phyloP scores from a whole-genome alignment of 1,139 yeast genomes.

The Diutina neorugosa region DNA sequence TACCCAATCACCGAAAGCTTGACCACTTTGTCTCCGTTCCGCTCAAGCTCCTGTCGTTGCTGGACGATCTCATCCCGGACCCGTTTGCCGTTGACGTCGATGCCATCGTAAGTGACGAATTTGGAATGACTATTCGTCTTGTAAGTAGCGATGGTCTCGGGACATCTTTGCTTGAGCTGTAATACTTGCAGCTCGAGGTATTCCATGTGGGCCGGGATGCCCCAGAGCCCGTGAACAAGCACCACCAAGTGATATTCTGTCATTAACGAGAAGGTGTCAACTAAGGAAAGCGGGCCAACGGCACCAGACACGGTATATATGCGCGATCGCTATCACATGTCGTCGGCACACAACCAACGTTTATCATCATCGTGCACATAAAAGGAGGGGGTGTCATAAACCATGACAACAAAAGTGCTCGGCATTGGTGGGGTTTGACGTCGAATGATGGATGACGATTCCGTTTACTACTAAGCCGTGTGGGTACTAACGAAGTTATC shows the following conservation, averaged over 20 bases:
- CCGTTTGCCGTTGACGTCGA: slow-evolving; percentile 72
- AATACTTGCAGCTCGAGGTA: slow-evolving; percentile 35
- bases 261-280: background rate
- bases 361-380: background rate
- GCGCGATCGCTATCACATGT: background rate
- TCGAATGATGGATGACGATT: no score
- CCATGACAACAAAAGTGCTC: no score
- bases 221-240: slow-evolving; percentile 43
- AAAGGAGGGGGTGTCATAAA: background rate
- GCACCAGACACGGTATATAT: background rate
- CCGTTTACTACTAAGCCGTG: no score
- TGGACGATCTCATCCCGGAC: slow-evolving; percentile 54
- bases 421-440: no score
- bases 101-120: slow-evolving; percentile 73
- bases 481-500: no score
- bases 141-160: slow-evolving; percentile 34
- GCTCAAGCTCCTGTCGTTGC: slow-evolving; percentile 26
- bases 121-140: slow-evolving; percentile 52
- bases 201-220: slow-evolving; percentile 53
- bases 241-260: background rate
- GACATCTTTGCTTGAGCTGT: slow-evolving; percentile 9
- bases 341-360: background rate
- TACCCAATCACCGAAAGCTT: slow-evolving; percentile 68
- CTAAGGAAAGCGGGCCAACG: background rate
- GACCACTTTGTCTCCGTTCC: slow-evolving; percentile 19